These are phyloP conservation scores for Suillus cothurnatus DNA, from an alignment of 768 basidiomycete genomes.

Conservation along the genomic window DNA sequence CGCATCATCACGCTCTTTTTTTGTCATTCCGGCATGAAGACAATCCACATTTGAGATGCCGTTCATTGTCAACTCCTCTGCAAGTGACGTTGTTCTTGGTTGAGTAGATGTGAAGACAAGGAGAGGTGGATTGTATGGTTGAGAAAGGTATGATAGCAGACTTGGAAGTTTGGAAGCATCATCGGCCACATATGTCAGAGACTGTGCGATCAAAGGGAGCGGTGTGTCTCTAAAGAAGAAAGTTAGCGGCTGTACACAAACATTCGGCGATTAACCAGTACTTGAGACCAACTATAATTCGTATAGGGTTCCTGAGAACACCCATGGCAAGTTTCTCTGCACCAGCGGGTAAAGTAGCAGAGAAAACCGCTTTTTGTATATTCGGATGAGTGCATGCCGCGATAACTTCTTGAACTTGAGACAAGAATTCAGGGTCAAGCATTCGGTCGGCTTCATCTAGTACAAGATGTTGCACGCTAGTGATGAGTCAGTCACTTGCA, in stretches of 20 bases:
- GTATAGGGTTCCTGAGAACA: slow-evolving; percentile 83
- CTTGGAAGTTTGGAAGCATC: slow-evolving; percentile 95
- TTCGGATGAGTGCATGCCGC: slow-evolving; percentile 68
- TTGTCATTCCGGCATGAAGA: slow-evolving; percentile 88
- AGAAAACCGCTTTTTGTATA: slow-evolving; percentile 88
- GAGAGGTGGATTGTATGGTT: slow-evolving; percentile 87
- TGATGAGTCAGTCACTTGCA: slow-evolving; percentile 7
- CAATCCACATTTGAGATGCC: slow-evolving; percentile 83
- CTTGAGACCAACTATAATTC: slow-evolving; percentile 97
- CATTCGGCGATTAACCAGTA: slow-evolving; percentile 29
- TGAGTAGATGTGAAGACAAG: slow-evolving; percentile 93
- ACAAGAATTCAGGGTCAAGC: slow-evolving; percentile 84
- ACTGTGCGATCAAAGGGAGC: slow-evolving; percentile 85
- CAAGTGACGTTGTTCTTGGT: slow-evolving; percentile 76
- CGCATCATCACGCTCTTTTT: slow-evolving; percentile 85
- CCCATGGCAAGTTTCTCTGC: slow-evolving; percentile 86
- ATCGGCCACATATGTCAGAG: slow-evolving; percentile 88
- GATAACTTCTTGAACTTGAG: slow-evolving; percentile 87
- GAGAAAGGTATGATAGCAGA: slow-evolving; percentile 74
- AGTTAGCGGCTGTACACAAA: slow-evolving; percentile 16
- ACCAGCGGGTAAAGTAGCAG: slow-evolving; percentile 89
- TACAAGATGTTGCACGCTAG: slow-evolving; percentile 82
- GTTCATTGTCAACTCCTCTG: slow-evolving; percentile 80
- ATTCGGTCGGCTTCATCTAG: slow-evolving; percentile 93
- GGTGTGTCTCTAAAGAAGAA: slow-evolving; percentile 77